Base-by-base conservation (phyloP, 148 eudicot species). In the Amaranthus cruentus region DNA sequence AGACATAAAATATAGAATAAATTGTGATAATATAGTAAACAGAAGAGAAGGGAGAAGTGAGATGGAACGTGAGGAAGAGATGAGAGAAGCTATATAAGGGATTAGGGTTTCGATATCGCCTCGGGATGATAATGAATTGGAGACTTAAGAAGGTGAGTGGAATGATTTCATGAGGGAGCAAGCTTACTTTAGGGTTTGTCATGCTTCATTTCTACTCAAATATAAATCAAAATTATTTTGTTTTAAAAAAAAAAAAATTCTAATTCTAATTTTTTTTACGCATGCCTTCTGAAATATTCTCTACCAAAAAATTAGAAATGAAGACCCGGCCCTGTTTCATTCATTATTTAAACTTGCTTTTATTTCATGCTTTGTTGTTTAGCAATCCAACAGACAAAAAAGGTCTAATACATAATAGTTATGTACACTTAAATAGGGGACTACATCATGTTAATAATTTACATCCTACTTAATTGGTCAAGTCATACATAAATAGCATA, bases 111-210 rank as follows among this genome's bases (percentile, higher is more conserved):
- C 18, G 18, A 18, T 18, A 18, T 78, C 75, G 80, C 80, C 84
- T 88, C 73, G 76, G 75, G 73, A 84, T 84, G 81, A 80, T 75
- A 79, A 59, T 51, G 74, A 44, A 44, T 42, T 72, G 38, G 38
- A 81, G 62, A 77, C 51, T 61, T 60, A 28, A 28, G 38, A 28
- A 77, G 83, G 90, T 88, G 92, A 87, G 84, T 68, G 86, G 72
- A 75, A 75, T 80, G 79, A 80, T 80, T 66, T 75, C 53, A 70
- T 63, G 55, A 54, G 79, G 78, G 71, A 70, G 75, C 78, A 79
- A 79, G 9, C 69, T 71, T 71, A 68, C 81, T 80, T 80, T 80
- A 71, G 79, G 83, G 79, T 75, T 80, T 80, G 47, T 60, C 82
- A 79, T 79, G 83, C 79, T 80, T 71, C 15, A 44, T 80, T 70